A percentile compares a stretch with the other conserved stretches of the same genome.
phyloP scores from a whole-genome alignment of 2,329 filamentous ascomycete species.

The Colletotrichum cereale region DNA sequence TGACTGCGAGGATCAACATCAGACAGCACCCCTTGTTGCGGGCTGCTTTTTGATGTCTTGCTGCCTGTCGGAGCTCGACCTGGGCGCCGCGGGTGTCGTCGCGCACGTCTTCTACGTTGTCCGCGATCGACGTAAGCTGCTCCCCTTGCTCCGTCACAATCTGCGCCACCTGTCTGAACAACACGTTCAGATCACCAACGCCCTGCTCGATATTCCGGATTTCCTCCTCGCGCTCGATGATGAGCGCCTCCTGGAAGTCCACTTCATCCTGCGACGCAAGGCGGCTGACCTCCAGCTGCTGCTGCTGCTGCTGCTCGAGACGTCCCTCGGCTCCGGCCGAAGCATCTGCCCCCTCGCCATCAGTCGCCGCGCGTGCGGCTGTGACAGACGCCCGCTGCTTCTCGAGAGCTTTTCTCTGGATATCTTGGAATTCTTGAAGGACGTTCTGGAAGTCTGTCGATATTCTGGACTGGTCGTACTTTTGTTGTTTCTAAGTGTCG shows the following conservation, averaged over 20 bases:
- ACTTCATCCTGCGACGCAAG: slow-evolving; percentile 94
- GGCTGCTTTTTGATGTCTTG: slow-evolving; percentile 93
- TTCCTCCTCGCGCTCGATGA: slow-evolving; percentile 95
- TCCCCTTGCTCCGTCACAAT: slow-evolving; percentile 96
- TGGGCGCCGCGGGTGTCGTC: slow-evolving; percentile 89
- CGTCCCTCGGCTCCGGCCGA: slow-evolving; percentile 47
- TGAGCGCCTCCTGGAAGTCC: slow-evolving; percentile 95
- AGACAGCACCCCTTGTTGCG: slow-evolving; percentile 95
- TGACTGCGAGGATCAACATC: slow-evolving; percentile 87
- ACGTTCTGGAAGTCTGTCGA: slow-evolving; percentile 92
- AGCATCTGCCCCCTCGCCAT: slow-evolving; percentile 55
- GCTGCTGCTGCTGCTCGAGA: slow-evolving; percentile 70
- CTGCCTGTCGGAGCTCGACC: slow-evolving; percentile 85
- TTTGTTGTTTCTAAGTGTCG: slow-evolving; percentile 81
- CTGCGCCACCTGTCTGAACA: slow-evolving; percentile 98
- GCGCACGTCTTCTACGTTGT: slow-evolving; percentile 87
- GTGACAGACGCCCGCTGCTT: slow-evolving; percentile 90
- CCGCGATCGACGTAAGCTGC: slow-evolving; percentile 85
- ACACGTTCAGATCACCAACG: slow-evolving; percentile 93
- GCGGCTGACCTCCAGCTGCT: slow-evolving; percentile 82
- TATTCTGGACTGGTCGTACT: slow-evolving; percentile 95
- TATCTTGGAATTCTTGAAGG: slow-evolving; percentile 88
- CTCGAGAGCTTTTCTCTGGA: slow-evolving; percentile 92
- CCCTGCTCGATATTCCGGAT: slow-evolving; percentile 98
- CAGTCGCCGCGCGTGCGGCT: slow-evolving; percentile 84